Percentiles rank a stretch among this genome's conserved stretches.
Conservation (phyloP, 257 asterid species). For the Jacaranda mimosifolia region DNA sequence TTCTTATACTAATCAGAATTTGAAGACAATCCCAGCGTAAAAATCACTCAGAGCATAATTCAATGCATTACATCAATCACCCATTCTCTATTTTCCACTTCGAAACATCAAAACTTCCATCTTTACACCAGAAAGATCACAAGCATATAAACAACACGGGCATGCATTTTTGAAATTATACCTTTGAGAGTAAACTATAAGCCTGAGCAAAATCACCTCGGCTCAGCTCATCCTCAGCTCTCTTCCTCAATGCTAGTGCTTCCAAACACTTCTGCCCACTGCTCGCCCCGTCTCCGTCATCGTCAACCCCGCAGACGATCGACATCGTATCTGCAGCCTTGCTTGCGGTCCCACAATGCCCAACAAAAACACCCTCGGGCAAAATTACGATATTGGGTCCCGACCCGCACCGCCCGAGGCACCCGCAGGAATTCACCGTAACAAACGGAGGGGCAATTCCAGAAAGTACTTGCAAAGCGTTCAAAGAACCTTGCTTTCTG, state of each 20-base stretch:
- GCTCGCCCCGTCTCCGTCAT: slow-evolving; percentile 34
- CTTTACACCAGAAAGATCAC: neutral
- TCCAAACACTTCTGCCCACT: slow-evolving; percentile 60
- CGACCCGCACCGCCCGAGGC: slow-evolving; percentile 85
- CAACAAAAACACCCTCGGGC: slow-evolving; percentile 63
- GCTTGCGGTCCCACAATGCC: slow-evolving; percentile 80
- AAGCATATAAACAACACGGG: neutral
- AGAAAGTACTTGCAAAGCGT: slow-evolving; percentile 68
- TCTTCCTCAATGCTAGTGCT: slow-evolving; percentile 86
- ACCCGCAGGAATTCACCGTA: slow-evolving; percentile 80
- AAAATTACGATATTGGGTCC: slow-evolving; percentile 82
- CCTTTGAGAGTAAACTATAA: slow-evolving; percentile 72
- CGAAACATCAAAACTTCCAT: slow-evolving; percentile 11
- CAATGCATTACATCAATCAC: neutral
- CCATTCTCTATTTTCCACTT: neutral
- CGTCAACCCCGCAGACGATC: slow-evolving; percentile 47
- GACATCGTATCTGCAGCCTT: slow-evolving; percentile 74
- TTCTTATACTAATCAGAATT: neutral
- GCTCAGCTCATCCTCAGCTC: slow-evolving; percentile 71
- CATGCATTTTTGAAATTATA: neutral
- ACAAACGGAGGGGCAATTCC: slow-evolving; percentile 79
- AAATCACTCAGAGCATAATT: neutral
- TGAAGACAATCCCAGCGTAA: neutral
- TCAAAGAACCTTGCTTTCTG: slow-evolving; percentile 86
- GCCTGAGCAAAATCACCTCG: slow-evolving; percentile 63